A percentile compares a stretch with the other conserved stretches of the same genome.
phyloP scores from a whole-genome alignment of 2,329 filamentous ascomycete genomes.

The Cordyceps cateniannulata region DNA sequence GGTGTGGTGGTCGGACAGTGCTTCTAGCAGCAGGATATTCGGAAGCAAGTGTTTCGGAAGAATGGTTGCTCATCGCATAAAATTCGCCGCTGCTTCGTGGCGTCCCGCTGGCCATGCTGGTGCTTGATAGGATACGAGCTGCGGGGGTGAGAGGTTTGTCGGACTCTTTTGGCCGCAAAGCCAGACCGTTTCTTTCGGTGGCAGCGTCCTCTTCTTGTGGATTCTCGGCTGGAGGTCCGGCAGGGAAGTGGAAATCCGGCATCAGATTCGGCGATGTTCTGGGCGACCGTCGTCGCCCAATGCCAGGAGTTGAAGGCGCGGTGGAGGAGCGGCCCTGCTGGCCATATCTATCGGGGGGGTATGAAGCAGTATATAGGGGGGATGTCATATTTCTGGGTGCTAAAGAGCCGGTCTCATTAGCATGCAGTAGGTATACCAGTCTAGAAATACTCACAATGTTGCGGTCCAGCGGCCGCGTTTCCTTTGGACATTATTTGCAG shows the following conservation, averaged over 20 bases:
- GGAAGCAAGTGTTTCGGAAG: slow-evolving; percentile 84
- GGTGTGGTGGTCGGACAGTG: slow-evolving; percentile 35
- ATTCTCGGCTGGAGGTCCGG: slow-evolving; percentile 34
- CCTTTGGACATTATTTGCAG: slow-evolving; percentile 55
- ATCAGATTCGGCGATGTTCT: slow-evolving; percentile 37
- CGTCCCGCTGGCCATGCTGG: slow-evolving; percentile 66
- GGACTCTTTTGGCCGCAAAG: slow-evolving; percentile 26
- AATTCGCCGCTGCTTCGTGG: slow-evolving; percentile 91
- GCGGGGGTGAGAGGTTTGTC: slow-evolving; percentile 52
- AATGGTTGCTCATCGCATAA: slow-evolving; percentile 91
- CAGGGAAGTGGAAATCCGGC: slow-evolving; percentile 53
- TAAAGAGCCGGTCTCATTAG: slow-evolving; percentile 30
- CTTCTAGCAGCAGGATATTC: slow-evolving; percentile 61
- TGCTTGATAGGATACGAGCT: slow-evolving; percentile 67
- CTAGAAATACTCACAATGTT: slow-evolving; percentile 30
- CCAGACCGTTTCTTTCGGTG: slow-evolving; percentile 29
- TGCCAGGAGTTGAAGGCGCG: slow-evolving; percentile 38
- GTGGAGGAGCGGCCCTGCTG: slow-evolving; percentile 37
- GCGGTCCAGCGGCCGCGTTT: slow-evolving; percentile 39
- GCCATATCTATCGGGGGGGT: slow-evolving; percentile 42
- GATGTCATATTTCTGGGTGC: slow-evolving; percentile 38
- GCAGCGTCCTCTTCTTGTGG: slow-evolving; percentile 21
- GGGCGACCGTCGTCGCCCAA: slow-evolving; percentile 32
- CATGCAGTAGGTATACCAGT: slow-evolving; percentile 17
- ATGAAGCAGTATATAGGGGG: slow-evolving; percentile 49